Evolutionary conservation across 2,329 filamentous ascomycete genomes (phyloP).

Genomic region (Penicillium sp.): DNA sequence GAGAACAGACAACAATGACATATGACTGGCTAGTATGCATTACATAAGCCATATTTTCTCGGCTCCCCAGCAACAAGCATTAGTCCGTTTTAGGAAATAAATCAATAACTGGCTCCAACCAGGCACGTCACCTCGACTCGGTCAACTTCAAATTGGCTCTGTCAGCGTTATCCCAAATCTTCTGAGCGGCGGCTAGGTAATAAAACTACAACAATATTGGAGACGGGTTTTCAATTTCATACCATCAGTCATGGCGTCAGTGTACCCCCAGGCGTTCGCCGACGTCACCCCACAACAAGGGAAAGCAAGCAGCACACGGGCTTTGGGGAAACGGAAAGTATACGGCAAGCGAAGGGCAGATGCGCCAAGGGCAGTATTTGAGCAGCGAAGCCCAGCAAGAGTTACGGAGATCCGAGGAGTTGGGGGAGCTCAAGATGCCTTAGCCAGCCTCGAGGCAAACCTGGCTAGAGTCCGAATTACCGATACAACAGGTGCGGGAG

Average conservation of each 20-base stretch:
- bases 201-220: no score
- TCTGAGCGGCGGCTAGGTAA: not conserved
- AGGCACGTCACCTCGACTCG: not conserved
- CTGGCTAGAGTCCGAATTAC: slow-evolving; percentile 34
- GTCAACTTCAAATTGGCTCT: not conserved
- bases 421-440: slow-evolving; percentile 15
- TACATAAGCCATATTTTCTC: not conserved
- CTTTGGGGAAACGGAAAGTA: slow-evolving; percentile 36
- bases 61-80: not conserved
- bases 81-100: not conserved
- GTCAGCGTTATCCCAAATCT: not conserved
- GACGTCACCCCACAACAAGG: slow-evolving; percentile 28
- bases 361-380: slow-evolving; percentile 43
- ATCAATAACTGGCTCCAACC: not conserved
- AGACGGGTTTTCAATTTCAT: not conserved
- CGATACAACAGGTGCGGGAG: slow-evolving; percentile 16
- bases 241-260: slow-evolving; percentile 19
- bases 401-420: slow-evolving; percentile 10
- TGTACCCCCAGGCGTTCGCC: slow-evolving; percentile 7
- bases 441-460: slow-evolving; percentile 33
- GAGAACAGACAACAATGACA: not conserved
- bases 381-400: slow-evolving; percentile 34
- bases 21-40: not conserved
- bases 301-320: slow-evolving; percentile 30
- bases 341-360: slow-evolving; percentile 42